Evolutionary conservation across 352 stramenopile species (phyloP), one percentile per base, ranked within the genome.

Genomic region (Phytophthora lateralis): DNA sequence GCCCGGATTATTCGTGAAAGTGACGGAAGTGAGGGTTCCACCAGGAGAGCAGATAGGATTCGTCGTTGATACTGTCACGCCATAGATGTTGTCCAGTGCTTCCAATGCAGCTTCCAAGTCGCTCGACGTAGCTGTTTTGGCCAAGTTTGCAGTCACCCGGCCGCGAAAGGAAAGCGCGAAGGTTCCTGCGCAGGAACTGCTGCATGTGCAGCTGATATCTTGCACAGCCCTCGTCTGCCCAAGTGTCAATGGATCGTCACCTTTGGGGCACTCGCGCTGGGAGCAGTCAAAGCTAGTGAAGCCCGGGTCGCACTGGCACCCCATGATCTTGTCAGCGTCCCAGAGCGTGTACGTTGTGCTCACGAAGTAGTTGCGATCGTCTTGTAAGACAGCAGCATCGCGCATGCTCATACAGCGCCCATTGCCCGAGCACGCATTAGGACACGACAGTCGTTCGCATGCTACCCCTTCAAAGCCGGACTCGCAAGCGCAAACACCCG

Each of bases 271-370:
- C 30, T 63, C 66, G 1, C 81, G 81, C 34, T 73, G 68, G 7
- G 76, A 84, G 55, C 84, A 93, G 69, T 91, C 85, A 20, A 78
- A 78, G 39, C 82, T 82, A 6, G 62, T 65, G 60, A 78, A 88
- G 24, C 80, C 85, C 39, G 82, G 73, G 44, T 91, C 82, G 47
- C 85, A 93, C 49, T 90, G 79, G 64, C 85, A 91, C 5, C 85
- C 85, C 54, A 80, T 86, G 52, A 90, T 82, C 62, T 91, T 90
- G 60, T 93, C 77, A 42, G 82, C 80, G 51, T 93, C 85, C 82
- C 82, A 93, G 12, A 81, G 47, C 2, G 50, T 55, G 66, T 91
- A 88, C n/a, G 71, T 86, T 18, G 82, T 89, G 8, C 55, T 41
- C 32, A 73, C 66, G 35, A 87, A 84, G 50, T 90, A 92, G 55